phyloP scores from a whole-genome alignment of 192 early-diverging fungal species.

The Gryganskiella cystojenkinii region DNA sequence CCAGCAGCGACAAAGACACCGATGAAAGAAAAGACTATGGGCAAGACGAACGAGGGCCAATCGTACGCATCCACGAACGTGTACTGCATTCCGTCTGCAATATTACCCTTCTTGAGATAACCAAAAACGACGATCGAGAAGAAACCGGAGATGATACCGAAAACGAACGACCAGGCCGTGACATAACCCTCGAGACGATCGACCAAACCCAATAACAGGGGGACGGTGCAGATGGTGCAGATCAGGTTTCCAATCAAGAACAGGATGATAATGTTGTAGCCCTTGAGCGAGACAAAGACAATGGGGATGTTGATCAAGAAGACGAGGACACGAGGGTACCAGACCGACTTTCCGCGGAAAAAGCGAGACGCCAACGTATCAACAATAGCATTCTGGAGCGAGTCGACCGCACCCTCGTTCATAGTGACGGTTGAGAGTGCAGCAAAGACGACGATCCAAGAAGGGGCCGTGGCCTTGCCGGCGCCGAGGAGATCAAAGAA shows the following conservation, averaged over 20 bases:
- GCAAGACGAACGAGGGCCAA: conserved; percentile 51
- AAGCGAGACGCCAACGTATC: conserved; percentile 68
- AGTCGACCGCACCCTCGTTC: conserved; percentile 74
- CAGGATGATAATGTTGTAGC: conserved; percentile 68
- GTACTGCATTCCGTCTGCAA: conserved; percentile 44
- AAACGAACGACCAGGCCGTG: conserved; percentile 45
- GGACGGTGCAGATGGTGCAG: conserved; percentile 66
- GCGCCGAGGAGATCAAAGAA: conserved; percentile 75
- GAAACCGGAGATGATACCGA: conserved; percentile 46
- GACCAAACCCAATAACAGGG: conserved; percentile 64
- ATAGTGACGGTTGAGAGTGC: conserved; percentile 70
- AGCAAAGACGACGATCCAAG: conserved; percentile 70
- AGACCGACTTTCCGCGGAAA: conserved; percentile 53
- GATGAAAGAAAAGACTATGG: conserved; percentile 38
- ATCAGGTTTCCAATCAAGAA: conserved; percentile 73
- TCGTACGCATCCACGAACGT: conserved; percentile 47
- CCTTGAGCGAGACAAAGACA: conserved; percentile 64
- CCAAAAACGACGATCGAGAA: conserved; percentile 50
- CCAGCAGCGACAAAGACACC: conserved; percentile 34
- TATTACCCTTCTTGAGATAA: conserved; percentile 36
- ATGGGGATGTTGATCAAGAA: conserved; percentile 53
- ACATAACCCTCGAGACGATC: conserved; percentile 52
- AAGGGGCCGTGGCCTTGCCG: conserved; percentile 45
- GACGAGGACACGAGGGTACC: conserved; percentile 51
- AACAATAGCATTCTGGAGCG: conserved; percentile 75